Evolutionary conservation across 306 rosid genomes (phyloP).

Genomic region (Prunus mira): DNA sequence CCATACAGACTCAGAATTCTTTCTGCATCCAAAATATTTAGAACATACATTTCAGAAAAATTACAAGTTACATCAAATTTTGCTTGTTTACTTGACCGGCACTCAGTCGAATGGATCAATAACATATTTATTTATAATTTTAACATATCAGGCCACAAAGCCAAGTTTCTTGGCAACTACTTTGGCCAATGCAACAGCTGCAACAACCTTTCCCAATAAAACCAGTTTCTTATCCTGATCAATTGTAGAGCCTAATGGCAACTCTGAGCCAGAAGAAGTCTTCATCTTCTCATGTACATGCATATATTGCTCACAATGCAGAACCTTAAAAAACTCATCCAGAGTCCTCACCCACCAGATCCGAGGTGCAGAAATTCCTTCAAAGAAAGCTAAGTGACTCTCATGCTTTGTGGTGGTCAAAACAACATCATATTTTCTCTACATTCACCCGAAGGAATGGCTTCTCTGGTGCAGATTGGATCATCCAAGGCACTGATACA

Average conservation of each 20-base stretch:
- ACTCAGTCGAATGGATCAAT: neutral
- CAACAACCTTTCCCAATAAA: neutral
- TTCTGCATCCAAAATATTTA: too few relatives aligned
- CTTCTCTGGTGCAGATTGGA: constrained; percentile 85
- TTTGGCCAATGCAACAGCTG: neutral
- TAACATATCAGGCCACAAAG: neutral
- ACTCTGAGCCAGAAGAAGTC: neutral
- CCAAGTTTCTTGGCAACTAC: neutral
- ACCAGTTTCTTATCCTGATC: neutral
- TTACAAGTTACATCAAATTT: neutral
- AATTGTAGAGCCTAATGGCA: neutral
- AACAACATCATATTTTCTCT: constrained; percentile 61
- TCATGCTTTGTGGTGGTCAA: constrained; percentile 68
- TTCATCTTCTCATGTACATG: constrained; percentile 45
- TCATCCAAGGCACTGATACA: constrained; percentile 88
- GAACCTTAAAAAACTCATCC: constrained; percentile 58
- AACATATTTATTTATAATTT: neutral
- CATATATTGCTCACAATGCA: constrained; percentile 53
- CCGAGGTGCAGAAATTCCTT: constrained; percentile 66
- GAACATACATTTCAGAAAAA: too few relatives aligned
- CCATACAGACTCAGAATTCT: too few relatives aligned
- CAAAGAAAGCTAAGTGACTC: constrained; percentile 75
- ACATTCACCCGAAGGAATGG: constrained; percentile 96
- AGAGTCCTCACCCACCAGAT: constrained; percentile 85
- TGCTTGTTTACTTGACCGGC: neutral